Evolutionary conservation across 805 yeast genomes (phyloP).

Genomic region (Naumovozyma dairenensis): DNA sequence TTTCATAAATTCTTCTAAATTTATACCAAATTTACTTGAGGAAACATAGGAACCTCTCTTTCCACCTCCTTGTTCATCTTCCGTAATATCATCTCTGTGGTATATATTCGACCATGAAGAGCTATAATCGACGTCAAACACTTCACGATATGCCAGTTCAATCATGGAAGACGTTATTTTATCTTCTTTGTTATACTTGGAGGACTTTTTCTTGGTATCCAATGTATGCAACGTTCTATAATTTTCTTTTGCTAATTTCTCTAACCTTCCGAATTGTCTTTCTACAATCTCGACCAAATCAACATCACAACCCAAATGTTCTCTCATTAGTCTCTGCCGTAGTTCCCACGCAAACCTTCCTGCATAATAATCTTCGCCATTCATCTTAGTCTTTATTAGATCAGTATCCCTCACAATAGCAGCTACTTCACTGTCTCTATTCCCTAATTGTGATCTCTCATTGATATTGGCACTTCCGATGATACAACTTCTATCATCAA

Average conservation of each 20-base stretch:
- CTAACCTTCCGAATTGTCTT: conserved; percentile 45
- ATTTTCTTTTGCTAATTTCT: conserved; percentile 27
- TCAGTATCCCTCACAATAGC: conserved; percentile 79
- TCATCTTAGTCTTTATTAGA: conserved; percentile 58
- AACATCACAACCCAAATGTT: conserved; percentile 89
- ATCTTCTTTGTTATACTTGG: conserved; percentile 4
- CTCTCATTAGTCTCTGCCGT: conserved; percentile 89
- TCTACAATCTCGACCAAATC: conserved; percentile 78
- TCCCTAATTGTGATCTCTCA: conserved; percentile 92
- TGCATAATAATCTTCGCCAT: conserved; percentile 70
- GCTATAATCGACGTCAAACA: conserved; percentile 35
- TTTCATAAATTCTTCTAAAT: not conserved
- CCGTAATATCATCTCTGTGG: conserved; percentile 28
- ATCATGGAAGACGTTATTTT: conserved; percentile 53
- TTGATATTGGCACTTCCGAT: conserved; percentile 97
- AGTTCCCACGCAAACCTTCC: conserved; percentile 83
- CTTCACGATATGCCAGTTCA: conserved; percentile 63
- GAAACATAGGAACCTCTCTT: conserved; percentile 16
- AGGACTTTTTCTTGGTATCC: conserved; percentile 2
- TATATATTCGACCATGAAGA: conserved; percentile 39
- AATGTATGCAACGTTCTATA: conserved; percentile 18
- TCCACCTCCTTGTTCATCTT: conserved; percentile 1
- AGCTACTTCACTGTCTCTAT: conserved; percentile 90
- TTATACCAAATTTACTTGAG: conserved; percentile 3
- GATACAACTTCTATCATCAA: conserved; percentile 86